Conservation (phyloP, 768 basidiomycete species). For the Leccinum imitatum region DNA sequence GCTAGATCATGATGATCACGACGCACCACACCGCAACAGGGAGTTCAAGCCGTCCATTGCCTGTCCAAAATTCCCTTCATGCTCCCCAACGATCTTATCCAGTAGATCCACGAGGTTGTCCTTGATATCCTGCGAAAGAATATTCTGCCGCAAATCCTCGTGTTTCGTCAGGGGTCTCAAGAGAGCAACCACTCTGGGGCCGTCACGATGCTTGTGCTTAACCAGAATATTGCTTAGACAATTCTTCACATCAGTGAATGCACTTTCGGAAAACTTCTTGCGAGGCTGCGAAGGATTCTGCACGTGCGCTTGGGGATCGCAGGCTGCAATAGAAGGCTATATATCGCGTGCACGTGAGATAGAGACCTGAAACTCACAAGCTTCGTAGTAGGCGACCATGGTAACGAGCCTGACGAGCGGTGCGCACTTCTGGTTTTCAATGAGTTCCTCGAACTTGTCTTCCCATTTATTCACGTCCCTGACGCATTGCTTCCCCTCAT, state of each 20-base stretch:
- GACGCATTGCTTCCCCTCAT: slow-evolving; percentile 23
- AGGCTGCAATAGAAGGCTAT: slow-evolving; percentile 6
- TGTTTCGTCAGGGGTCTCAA: slow-evolving; percentile 23
- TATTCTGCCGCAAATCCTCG: slow-evolving; percentile 9
- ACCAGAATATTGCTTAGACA: slow-evolving; percentile 14
- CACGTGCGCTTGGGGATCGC: neutral
- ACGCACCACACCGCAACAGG: slow-evolving; percentile 20
- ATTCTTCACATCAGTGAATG: slow-evolving; percentile 14
- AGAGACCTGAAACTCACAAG: slow-evolving; percentile 9
- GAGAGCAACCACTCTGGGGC: slow-evolving; percentile 24
- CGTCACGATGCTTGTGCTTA: slow-evolving; percentile 18
- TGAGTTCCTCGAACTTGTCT: slow-evolving; percentile 10
- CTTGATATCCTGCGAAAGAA: slow-evolving; percentile 18
- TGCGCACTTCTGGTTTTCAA: slow-evolving; percentile 10
- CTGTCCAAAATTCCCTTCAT: slow-evolving; percentile 12
- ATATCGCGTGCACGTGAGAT: neutral
- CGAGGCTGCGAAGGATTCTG: neutral
- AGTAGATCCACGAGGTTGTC: slow-evolving; percentile 15
- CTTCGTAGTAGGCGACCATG: slow-evolving; percentile 25
- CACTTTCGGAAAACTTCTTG: neutral
- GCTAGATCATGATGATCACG: neutral
- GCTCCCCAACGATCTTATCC: slow-evolving; percentile 9
- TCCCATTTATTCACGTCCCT: slow-evolving; percentile 16
- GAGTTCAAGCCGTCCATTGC: slow-evolving; percentile 25
- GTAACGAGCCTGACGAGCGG: slow-evolving; percentile 22